Conservation (phyloP, 1,139 yeast species). For the Pichia sp. region DNA sequence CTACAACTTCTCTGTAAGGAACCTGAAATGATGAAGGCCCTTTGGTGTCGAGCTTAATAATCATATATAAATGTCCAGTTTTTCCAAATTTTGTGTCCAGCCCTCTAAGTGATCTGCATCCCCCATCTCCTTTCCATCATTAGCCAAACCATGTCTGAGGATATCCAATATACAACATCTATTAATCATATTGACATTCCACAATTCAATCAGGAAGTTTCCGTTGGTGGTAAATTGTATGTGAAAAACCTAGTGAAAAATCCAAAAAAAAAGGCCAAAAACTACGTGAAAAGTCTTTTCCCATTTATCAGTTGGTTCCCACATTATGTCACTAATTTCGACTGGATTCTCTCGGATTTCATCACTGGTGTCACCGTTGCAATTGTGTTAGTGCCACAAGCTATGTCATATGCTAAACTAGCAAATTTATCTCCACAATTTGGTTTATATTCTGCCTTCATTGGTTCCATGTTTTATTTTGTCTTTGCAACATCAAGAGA, state of each 20-base stretch:
- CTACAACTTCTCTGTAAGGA: no score
- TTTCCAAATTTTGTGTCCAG: no score
- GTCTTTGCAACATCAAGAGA: constrained; percentile 92
- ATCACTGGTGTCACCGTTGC: constrained; percentile 94
- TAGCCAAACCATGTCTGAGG: neutral
- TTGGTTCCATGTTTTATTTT: constrained; percentile 85
- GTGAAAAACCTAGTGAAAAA: constrained; percentile 28
- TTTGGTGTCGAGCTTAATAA: no score
- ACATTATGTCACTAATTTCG: constrained; percentile 54
- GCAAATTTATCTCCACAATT: constrained; percentile 77
- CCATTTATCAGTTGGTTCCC: constrained; percentile 78
- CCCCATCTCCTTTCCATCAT: neutral
- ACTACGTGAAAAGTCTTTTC: constrained; percentile 56
- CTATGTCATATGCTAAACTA: constrained; percentile 87
- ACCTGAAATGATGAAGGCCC: no score
- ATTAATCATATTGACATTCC: neutral
- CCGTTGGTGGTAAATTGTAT: constrained; percentile 36
- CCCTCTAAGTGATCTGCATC: neutral
- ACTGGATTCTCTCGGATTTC: constrained; percentile 73
- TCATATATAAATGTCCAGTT: no score
- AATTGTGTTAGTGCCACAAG: constrained; percentile 85
- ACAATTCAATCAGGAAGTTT: constrained; percentile 24
- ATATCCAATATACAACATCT: no score
- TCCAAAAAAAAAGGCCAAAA: constrained; percentile 33
- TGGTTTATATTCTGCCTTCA: constrained; percentile 85